Evolutionary conservation across 2,329 filamentous ascomycete species (phyloP).

Genomic region (Cladosporium sp.): DNA sequence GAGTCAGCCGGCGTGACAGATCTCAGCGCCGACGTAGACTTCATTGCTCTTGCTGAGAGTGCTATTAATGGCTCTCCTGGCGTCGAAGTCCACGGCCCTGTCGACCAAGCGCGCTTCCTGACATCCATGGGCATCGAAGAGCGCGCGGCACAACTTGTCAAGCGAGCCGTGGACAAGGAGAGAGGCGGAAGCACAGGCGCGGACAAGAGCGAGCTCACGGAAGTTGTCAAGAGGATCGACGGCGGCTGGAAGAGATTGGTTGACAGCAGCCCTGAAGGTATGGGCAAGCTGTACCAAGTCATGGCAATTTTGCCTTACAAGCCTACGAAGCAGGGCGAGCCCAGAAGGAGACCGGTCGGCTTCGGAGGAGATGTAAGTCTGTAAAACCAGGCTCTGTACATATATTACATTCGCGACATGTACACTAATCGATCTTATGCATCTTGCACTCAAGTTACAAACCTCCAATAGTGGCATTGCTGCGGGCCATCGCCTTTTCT

Average conservation of each 20-base stretch:
- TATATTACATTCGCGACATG: not conserved
- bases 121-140: conserved; percentile 79
- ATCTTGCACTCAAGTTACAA: not conserved
- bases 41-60: conserved; percentile 79
- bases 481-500: not conserved
- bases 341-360: conserved; percentile 76
- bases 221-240: conserved; percentile 64
- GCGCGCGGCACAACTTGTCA: conserved; percentile 68
- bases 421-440: not conserved
- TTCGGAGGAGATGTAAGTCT: conserved; percentile 72
- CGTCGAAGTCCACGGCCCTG: conserved; percentile 89
- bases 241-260: conserved; percentile 78
- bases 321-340: conserved; percentile 61
- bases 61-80: conserved; percentile 73
- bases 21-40: conserved; percentile 91
- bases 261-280: conserved; percentile 78
- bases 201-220: conserved; percentile 45
- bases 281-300: conserved; percentile 94
- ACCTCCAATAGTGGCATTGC: not conserved
- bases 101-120: conserved; percentile 81
- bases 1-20: conserved; percentile 79
- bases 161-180: conserved; percentile 42
- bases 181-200: conserved; percentile 38
- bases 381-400: conserved; percentile 16
- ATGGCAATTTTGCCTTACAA: conserved; percentile 77